Conservation (phyloP, 108 stramenopile species). For the Cyclotella kingstonii region DNA sequence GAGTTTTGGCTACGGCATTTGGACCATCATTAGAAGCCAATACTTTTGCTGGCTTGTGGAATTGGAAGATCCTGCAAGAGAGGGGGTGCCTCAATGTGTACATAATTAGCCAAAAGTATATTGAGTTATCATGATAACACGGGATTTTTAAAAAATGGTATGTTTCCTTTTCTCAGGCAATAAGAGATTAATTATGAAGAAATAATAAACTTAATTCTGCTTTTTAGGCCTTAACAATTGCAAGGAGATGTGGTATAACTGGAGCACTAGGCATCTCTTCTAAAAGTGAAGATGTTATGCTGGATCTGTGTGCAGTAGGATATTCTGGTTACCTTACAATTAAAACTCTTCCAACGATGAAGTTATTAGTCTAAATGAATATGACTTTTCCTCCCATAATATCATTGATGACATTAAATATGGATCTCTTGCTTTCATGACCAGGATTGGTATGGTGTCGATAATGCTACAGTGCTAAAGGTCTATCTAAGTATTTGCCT, state of each 20-base stretch:
- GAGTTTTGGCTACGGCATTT: slow-evolving; percentile 90
- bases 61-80: slow-evolving; percentile 91
- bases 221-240: slow-evolving; percentile 81
- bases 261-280: slow-evolving; percentile 20
- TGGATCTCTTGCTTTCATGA: slow-evolving; percentile 73
- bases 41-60: slow-evolving; percentile 91
- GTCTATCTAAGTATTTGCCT: slow-evolving; percentile 19
- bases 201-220: not conserved
- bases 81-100: slow-evolving; percentile 80
- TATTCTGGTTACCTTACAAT: not conserved
- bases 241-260: slow-evolving; percentile 81
- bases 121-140: slow-evolving; percentile 97
- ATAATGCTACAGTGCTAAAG: slow-evolving; percentile 95
- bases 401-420: slow-evolving; percentile 43
- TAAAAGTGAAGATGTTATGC: not conserved
- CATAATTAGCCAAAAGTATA: slow-evolving; percentile 73
- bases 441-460: slow-evolving; percentile 97
- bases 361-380: slow-evolving; percentile 15
- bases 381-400: slow-evolving; percentile 23
- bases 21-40: slow-evolving; percentile 59
- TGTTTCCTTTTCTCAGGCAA: no score
- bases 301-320: not conserved
- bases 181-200: no score
- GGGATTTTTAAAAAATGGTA: slow-evolving; percentile 94
- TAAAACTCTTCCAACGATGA: slow-evolving; percentile 37